Conservation (phyloP, 1,284 basidiomycete genomes). For the Leccinum discolor region DNA sequence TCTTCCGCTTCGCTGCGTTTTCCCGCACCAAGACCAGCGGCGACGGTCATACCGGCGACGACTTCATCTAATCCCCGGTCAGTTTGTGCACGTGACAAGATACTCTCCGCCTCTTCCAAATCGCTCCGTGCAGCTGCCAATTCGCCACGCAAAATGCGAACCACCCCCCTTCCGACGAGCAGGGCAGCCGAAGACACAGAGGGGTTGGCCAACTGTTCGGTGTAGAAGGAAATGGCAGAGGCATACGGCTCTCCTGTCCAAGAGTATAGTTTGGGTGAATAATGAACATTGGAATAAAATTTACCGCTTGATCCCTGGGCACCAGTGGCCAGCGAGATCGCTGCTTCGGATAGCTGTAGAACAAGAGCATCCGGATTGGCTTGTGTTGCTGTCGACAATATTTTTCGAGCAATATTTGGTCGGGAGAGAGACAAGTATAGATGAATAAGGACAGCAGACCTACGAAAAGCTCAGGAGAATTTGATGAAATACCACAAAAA, state of each 20-base stretch:
- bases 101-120: slow-evolving; percentile 72
- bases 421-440: slow-evolving; percentile 86
- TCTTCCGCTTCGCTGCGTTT: slow-evolving; percentile 66
- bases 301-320: slow-evolving; percentile 50
- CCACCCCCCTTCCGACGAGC: slow-evolving; percentile 82
- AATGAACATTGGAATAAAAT: not conserved
- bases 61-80: slow-evolving; percentile 49
- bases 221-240: slow-evolving; percentile 83
- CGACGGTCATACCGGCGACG: slow-evolving; percentile 69
- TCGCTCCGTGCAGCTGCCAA: slow-evolving; percentile 84
- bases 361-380: slow-evolving; percentile 91
- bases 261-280: not conserved
- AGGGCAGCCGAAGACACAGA: slow-evolving; percentile 75
- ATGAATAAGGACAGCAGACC: slow-evolving; percentile 81
- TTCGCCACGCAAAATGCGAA: slow-evolving; percentile 82
- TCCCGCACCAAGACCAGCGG: slow-evolving; percentile 57
- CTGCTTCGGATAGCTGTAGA: slow-evolving; percentile 88
- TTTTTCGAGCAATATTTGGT: slow-evolving; percentile 83
- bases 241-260: slow-evolving; percentile 48
- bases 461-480: slow-evolving; percentile 30
- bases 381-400: slow-evolving; percentile 78
- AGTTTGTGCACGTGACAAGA: slow-evolving; percentile 28
- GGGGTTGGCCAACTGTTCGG: slow-evolving; percentile 89
- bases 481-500: slow-evolving; percentile 5
- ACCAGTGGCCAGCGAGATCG: slow-evolving; percentile 81